phyloP scores from a whole-genome alignment of 805 yeast species.

The Candida xyloterini region DNA sequence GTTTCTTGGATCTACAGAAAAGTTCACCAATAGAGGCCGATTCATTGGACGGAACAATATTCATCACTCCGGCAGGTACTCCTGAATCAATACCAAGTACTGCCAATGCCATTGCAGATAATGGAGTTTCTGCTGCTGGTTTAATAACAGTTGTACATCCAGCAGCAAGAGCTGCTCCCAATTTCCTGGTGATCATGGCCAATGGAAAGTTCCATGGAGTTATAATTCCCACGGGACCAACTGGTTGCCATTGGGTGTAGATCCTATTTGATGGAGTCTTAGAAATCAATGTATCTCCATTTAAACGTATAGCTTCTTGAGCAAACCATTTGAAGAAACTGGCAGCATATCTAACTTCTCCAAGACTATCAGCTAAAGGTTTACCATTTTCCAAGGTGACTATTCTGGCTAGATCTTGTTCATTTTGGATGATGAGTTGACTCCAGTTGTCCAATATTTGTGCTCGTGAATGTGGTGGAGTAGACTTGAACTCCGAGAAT shows the following conservation, averaged over 20 bases:
- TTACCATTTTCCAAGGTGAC: conserved; percentile 76
- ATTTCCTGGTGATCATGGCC: conserved; percentile 72
- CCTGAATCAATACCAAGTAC: conserved; percentile 62
- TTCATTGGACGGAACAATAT: conserved; percentile 47
- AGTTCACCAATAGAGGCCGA: conserved; percentile 52
- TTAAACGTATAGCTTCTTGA: conserved; percentile 70
- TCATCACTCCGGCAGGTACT: conserved; percentile 66
- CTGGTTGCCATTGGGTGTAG: conserved; percentile 61
- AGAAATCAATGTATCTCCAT: conserved; percentile 63
- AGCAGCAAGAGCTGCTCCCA: conserved; percentile 78
- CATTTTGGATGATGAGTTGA: conserved; percentile 50
- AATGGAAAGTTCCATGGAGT: conserved; percentile 88
- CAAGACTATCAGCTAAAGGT: conserved; percentile 64
- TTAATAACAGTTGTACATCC: conserved; percentile 77
- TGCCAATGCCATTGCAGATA: conserved; percentile 67
- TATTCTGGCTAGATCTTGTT: conserved; percentile 61
- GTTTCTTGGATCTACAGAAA: conserved; percentile 50
- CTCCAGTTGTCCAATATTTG: conserved; percentile 50
- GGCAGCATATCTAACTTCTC: conserved; percentile 67
- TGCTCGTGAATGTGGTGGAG: conserved; percentile 56
- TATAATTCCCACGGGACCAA: conserved; percentile 75
- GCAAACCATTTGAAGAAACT: conserved; percentile 86
- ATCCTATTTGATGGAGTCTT: conserved; percentile 46
- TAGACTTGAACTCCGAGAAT: conserved; percentile 45
- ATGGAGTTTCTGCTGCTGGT: conserved; percentile 77